Evolutionary conservation across 83 land plant species (phyloP), one percentile per base, ranked within the genome.

Genomic region (Diphasiastrum complanatum): DNA sequence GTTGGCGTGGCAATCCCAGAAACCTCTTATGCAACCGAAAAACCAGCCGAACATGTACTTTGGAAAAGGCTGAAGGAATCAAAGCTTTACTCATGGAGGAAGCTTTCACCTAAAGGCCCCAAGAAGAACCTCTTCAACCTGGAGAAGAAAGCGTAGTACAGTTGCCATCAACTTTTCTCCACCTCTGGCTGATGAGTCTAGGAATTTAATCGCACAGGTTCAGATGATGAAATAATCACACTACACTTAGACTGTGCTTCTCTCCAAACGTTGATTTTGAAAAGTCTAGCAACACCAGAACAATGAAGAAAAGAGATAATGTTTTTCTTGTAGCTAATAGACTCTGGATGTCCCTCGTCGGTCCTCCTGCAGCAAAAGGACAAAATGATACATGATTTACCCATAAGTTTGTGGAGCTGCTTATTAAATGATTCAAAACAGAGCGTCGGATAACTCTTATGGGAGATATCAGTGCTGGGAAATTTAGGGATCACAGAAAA

Each of bases 261-360:
- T n/a, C n/a, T n/a, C n/a, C n/a, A n/a, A n/a, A 52, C 23, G 54
- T 45, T 57, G 41, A 55, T 18, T 41, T 50, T 19, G 41, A 3
- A 28, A 54, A 47, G n/a, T n/a, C 29, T 47, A 47, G 33, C 33
- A n/a, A 27, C 41, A 37, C 0, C 61, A 61, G 64, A 59, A 69
- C n/a, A 45, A 30, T 47, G 24, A 41, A 51, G 4, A 28, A 22
- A 35, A 37, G 16, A 32, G 4, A 1, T 59, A 56, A 60, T 68
- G 64, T 72, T 47, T 70, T 79, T 40, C 74, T 87, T 60, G 81
- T 89, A 33, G 96, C 89, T n/a, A 5, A 93, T 93, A 47, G 99
- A 93, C 64, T 89, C 99, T 19, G 96, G 92, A n/a, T 26, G 92
- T 93, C 64, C 89, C 99, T 37, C 92, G 96, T 3, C 74, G 99